These are phyloP conservation scores for Talaromyces verruculosus DNA, from an alignment of 2,329 filamentous ascomycete species.

Conservation along the genomic window DNA sequence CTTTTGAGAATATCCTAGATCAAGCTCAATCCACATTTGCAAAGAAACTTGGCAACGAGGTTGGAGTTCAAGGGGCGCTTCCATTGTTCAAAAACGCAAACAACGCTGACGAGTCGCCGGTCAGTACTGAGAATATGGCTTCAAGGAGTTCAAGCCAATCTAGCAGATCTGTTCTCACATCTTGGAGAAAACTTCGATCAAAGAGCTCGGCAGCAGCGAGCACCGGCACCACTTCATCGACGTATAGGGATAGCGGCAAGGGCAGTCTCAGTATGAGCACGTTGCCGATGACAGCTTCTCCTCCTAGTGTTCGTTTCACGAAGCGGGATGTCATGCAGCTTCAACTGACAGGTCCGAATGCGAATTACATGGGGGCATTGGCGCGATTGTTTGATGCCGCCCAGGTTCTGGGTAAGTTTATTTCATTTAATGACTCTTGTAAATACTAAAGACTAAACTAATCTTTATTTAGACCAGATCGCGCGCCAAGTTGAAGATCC, in stretches of 20 bases:
- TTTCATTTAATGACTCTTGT: not conserved
- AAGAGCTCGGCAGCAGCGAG: constrained; percentile 70
- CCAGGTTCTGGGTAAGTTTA: constrained; percentile 75
- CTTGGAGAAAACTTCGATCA: constrained; percentile 84
- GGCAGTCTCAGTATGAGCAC: constrained; percentile 68
- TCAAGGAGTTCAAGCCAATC: constrained; percentile 59
- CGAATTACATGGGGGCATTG: constrained; percentile 86
- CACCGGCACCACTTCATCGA: constrained; percentile 20
- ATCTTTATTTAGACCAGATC: constrained; percentile 70
- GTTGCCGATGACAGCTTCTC: constrained; percentile 68
- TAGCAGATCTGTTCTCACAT: constrained; percentile 76
- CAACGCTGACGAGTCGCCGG: constrained; percentile 49
- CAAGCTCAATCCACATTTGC: constrained; percentile 73
- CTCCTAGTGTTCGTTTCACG: constrained; percentile 62
- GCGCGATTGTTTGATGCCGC: constrained; percentile 90
- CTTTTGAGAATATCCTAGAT: constrained; percentile 79
- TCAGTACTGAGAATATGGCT: constrained; percentile 39
- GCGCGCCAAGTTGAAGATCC: constrained; percentile 94
- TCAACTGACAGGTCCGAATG: constrained; percentile 78
- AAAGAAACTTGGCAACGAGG: constrained; percentile 89
- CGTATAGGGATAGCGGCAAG: constrained; percentile 51
- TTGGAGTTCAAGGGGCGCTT: constrained; percentile 75
- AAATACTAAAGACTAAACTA: not conserved
- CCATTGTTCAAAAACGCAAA: constrained; percentile 68
- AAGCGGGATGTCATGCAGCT: constrained; percentile 69